These are phyloP conservation scores for Colletotrichum tabaci DNA, from an alignment of 2,329 filamentous ascomycete species.

Conservation along the genomic window DNA sequence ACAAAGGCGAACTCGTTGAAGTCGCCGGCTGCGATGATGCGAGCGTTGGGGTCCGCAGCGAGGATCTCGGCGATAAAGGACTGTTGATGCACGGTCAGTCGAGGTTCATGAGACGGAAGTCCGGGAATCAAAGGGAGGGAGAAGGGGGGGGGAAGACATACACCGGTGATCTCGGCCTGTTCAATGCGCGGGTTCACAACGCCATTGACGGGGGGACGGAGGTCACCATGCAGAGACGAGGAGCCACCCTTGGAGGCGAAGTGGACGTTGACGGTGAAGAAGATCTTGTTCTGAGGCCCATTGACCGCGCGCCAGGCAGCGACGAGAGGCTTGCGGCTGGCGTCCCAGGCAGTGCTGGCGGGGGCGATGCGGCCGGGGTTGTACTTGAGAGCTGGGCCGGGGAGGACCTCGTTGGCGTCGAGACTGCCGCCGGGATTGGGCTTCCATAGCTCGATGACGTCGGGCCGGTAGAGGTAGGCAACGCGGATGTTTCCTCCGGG, in stretches of 20 bases:
- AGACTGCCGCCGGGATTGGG: constrained; percentile 68
- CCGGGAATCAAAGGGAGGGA: neutral
- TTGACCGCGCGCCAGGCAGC: constrained; percentile 75
- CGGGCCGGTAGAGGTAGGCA: constrained; percentile 78
- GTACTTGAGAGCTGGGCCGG: constrained; percentile 71
- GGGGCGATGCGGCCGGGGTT: constrained; percentile 81
- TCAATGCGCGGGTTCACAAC: constrained; percentile 69
- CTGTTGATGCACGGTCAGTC: constrained; percentile 48
- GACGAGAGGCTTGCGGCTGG: constrained; percentile 76
- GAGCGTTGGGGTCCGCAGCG: constrained; percentile 67
- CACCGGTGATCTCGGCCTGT: constrained; percentile 73
- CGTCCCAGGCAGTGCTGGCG: constrained; percentile 69
- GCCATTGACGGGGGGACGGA: constrained; percentile 76
- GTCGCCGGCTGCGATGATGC: constrained; percentile 75
- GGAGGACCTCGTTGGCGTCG: constrained; percentile 71
- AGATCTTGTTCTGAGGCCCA: constrained; percentile 63
- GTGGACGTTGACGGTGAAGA: constrained; percentile 83
- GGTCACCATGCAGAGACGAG: constrained; percentile 75
- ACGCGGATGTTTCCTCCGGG: constrained; percentile 81
- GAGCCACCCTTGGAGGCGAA: constrained; percentile 77
- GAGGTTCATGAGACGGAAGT: neutral
- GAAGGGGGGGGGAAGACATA: constrained; percentile 51
- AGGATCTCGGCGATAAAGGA: constrained; percentile 73
- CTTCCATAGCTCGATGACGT: constrained; percentile 71
- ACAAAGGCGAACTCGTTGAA: constrained; percentile 82